Evolutionary conservation across 176 grass and related monocot species (phyloP), one percentile per base, ranked within the genome.

Genomic region (Tillandsia leiboldiana): DNA sequence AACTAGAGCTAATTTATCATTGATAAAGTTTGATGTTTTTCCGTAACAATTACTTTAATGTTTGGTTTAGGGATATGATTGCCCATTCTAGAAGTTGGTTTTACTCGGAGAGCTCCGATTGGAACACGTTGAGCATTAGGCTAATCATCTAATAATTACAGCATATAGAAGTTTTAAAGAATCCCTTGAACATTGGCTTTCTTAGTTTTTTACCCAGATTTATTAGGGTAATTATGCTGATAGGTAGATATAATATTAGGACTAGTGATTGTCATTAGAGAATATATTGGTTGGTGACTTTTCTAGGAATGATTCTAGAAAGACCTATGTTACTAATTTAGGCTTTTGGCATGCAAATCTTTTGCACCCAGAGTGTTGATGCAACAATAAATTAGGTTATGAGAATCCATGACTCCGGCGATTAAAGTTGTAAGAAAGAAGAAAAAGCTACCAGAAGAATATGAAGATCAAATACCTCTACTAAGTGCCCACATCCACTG

Each of bases 281-380:
- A 27, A 72, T 72, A 50, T 52, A 70, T 71, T 52, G 5, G 24
- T 33, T 10, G 26, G 2, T 10, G 8, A 42, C 67, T 75, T 70
- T 63, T 12, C 12, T 65, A 48, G 72, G 69, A 61, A 48, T 65
- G 65, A 74, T 50, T 8, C n/a, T 71, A 42, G n/a, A 12, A 61
- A n/a, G 15, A 17, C 67, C 4, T 68, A 12, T 68, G 51, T 52
- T 62, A 18, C 70, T 75, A 11, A 12, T 75, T 26, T 75, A 48
- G 78, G 29, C 48, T 64, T 64, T 85, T 22, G 29, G 15, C 28
- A 82, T 79, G 71, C 33, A 72, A 54, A 68, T 42, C 33, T 42
- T 42, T 6, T 42, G 33, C 33, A 42, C 33, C 33, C 33, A 42
- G 33, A 42, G 33, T 83, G 22, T 63, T 68, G 8, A 61, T 18